Base-by-base conservation (phyloP, 768 basidiomycete species). In the Mycena leptocephala region DNA sequence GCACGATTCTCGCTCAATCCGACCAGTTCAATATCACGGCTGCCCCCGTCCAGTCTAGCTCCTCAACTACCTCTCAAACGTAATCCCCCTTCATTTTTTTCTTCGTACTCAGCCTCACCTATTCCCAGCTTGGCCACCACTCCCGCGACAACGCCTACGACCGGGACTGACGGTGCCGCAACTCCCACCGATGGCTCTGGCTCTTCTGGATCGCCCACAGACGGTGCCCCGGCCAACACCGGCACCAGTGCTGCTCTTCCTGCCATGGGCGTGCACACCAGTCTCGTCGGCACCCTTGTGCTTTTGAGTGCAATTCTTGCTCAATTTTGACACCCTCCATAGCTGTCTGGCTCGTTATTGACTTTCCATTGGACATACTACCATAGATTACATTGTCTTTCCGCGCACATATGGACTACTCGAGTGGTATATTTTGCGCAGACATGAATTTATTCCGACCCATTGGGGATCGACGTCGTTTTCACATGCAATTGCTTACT, bases 1-100 rank as follows among this genome's bases (percentile, higher is more conserved):
- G 83, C 82, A 84, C 85, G 64, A 92, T 97, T 78, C 88, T 92
- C 67, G 95, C 95, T 46, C 95, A 97, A 84, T 96, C 95, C 22
- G 65, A 70, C 32, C 81, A 91, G 70, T 97, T 96, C 84, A 84
- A 79, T 56, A 88, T 90, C 67, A 83, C 81, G 20, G 71, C 81
- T 4, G 69, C 85, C 20, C 78, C 82, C 35, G 51, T 65, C 41
- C 70, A 81, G 65, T 78, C 84, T 33, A 72, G 78, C 53, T 76
- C 82, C 61, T 83, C 84, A 5, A 61, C 74, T 6, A 78, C 82
- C 28, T 71, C 81, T 18, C 43, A 46, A 63, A 56, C 70, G 75
- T 72, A 69, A 30, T 46, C 0, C 33, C n/a, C n/a, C n/a, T n/a
- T n/a, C 39, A 61, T 58, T 28, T 48, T 24, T 63, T 30, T 20